phyloP scores from a whole-genome alignment of 2,329 filamentous ascomycete species.

The Hymenotorrendiella dingleyae region DNA sequence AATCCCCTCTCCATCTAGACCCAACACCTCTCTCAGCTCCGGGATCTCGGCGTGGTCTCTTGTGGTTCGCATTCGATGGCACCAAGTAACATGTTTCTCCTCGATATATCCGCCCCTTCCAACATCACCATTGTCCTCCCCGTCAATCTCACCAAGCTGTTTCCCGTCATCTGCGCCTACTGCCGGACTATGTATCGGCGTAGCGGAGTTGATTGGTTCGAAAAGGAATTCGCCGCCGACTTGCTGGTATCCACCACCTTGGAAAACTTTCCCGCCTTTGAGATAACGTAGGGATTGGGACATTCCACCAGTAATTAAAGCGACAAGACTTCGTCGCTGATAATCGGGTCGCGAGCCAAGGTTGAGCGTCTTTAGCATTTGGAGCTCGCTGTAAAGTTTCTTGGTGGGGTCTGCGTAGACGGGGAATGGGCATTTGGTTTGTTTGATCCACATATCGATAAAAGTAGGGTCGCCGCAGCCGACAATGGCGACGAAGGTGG shows the following conservation, averaged over 20 bases:
- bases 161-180: constrained; percentile 4
- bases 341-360: constrained; percentile 45
- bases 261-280: constrained; percentile 36
- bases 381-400: constrained; percentile 47
- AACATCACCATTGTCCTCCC: constrained; percentile 12
- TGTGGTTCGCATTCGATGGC: constrained; percentile 74
- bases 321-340: constrained; percentile 36
- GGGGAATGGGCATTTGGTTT: constrained; percentile 45
- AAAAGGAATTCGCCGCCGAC: constrained; percentile 40
- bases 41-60: constrained; percentile 70
- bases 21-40: constrained; percentile 58
- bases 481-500: constrained; percentile 42
- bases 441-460: constrained; percentile 44
- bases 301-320: constrained; percentile 34
- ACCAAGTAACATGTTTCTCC: constrained; percentile 67
- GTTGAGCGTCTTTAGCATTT: constrained; percentile 44
- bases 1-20: constrained; percentile 41
- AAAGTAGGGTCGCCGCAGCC: constrained; percentile 51
- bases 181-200: constrained; percentile 16
- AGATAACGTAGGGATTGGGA: constrained; percentile 39
- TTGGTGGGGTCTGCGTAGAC: constrained; percentile 52
- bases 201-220: constrained; percentile 26
- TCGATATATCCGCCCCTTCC: constrained; percentile 29
- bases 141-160: constrained; percentile 11
- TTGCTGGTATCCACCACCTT: constrained; percentile 46